Conservation (phyloP, 2,329 filamentous ascomycete species). For the Aureobasidium zeae region DNA sequence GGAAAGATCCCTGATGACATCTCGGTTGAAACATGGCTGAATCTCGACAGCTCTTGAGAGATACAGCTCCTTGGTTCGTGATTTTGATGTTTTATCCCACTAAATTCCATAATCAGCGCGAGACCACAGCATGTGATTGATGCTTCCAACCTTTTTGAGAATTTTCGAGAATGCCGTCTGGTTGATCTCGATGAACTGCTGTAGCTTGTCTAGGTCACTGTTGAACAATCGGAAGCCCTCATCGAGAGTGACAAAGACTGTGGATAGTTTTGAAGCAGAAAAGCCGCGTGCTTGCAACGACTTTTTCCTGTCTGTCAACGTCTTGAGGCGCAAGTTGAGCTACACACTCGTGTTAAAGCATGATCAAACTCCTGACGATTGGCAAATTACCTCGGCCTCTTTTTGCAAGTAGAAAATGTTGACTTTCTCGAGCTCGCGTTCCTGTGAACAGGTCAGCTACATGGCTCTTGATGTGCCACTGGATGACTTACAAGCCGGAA, state of each 20-base stretch:
- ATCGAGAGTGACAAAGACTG: conserved; percentile 87
- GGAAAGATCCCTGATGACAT: conserved; percentile 91
- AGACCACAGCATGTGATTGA: too few relatives aligned
- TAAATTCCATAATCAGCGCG: conserved; percentile 25
- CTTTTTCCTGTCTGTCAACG: conserved; percentile 88
- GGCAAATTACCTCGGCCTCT: conserved; percentile 73
- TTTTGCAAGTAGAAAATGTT: conserved; percentile 97
- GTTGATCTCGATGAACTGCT: conserved; percentile 96
- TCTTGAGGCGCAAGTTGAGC: conserved; percentile 89
- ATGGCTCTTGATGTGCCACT: too few relatives aligned
- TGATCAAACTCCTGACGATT: conserved; percentile 16
- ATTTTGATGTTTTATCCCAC: conserved; percentile 98
- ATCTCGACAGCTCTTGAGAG: conserved; percentile 93
- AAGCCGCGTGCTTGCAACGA: conserved; percentile 67
- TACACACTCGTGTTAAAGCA: conserved; percentile 31
- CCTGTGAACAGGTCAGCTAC: conserved; percentile 44
- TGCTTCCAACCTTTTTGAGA: conserved; percentile 76
- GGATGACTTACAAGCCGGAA: conserved; percentile 77
- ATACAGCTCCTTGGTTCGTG: conserved; percentile 94
- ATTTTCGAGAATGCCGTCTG: conserved; percentile 98
- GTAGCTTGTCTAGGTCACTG: conserved; percentile 90
- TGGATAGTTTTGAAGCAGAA: conserved; percentile 73
- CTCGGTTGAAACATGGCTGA: conserved; percentile 94
- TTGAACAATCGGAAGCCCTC: conserved; percentile 97
- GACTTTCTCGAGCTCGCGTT: conserved; percentile 96